Evolutionary conservation across 2,329 filamentous ascomycete genomes (phyloP), one percentile per base, ranked within the genome.

Genomic region (Phyllachora maydis): DNA sequence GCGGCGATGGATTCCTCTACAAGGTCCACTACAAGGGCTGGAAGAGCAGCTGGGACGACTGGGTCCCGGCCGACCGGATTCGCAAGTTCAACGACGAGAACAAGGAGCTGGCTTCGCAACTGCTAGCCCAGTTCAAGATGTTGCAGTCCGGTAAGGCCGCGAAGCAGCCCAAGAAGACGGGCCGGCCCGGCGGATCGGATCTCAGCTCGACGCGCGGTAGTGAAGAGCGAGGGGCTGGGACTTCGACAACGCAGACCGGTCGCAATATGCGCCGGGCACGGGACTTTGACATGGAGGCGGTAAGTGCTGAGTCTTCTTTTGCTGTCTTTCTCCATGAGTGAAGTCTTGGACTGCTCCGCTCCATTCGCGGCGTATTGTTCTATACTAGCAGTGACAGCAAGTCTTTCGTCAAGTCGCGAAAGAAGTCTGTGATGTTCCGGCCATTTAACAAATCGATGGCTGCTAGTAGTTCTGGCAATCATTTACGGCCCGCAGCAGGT

Each of bases 11-110:
- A n/a, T 82, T 69, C 42, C 69, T 81, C 45, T 98, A 91, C 54
- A 77, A 78, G 42, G 77, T 98, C 26, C 88, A 98, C 51, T 98
- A 98, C 57, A 95, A 95, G 51, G 88, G 88, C 41, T 98, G 88
- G 88, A 98, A 98, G 59, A 83, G 85, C 47, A 93, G 82, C 62
- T 98, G 88, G 88, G 88, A 98, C 53, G 88, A 98, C 53, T 95
- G 85, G 85, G 88, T 95, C 21, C 68, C 78, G 12, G 72, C 82
- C 48, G 85, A 95, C 46, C 78, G 88, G 35, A 73, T 98, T 30
- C 74, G 83, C 42, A 93, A 93, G 52, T 75, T 85, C 45, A 92
- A 73, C 24, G 81, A 91, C 27, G 88, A 95, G 51, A 93, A 95
- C 52, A 78, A 79, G 42, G 81, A 91, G 43, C 64, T 98, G 18